phyloP scores from a whole-genome alignment of 2,329 filamentous ascomycete species.

The Cladobotryum protrusum region DNA sequence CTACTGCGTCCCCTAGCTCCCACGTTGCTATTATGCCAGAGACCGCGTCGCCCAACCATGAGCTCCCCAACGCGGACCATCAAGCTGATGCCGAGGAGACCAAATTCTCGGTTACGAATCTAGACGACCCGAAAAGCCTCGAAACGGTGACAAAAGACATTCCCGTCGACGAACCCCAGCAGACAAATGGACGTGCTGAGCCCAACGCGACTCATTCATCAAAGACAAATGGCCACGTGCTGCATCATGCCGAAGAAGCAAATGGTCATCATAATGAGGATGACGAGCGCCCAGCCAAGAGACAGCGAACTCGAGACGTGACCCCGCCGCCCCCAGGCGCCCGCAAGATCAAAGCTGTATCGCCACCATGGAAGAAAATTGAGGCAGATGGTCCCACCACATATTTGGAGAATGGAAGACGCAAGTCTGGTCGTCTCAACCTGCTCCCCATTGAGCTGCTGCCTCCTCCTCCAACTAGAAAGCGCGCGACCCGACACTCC shows the following conservation, averaged over 20 bases:
- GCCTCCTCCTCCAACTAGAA: slow-evolving; percentile 35
- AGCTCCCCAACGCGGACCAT: slow-evolving; percentile 26
- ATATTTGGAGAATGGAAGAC: slow-evolving; percentile 66
- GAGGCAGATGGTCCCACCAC: slow-evolving; percentile 81
- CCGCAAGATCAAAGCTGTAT: slow-evolving; percentile 49
- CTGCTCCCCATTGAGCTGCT: slow-evolving; percentile 44
- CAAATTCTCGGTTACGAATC: not conserved
- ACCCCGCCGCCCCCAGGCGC: slow-evolving; percentile 35
- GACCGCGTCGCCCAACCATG: slow-evolving; percentile 51
- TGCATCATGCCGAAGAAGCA: slow-evolving; percentile 7
- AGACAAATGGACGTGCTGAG: slow-evolving; percentile 15
- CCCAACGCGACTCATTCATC: slow-evolving; percentile 16
- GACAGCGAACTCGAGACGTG: slow-evolving; percentile 52
- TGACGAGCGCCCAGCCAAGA: slow-evolving; percentile 54
- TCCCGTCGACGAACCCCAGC: slow-evolving; percentile 5
- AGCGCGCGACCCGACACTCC: slow-evolving; percentile 45
- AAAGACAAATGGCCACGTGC: slow-evolving; percentile 24
- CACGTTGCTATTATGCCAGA: slow-evolving; percentile 50
- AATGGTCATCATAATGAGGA: slow-evolving; percentile 19
- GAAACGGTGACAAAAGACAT: slow-evolving; percentile 13
- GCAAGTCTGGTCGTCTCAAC: slow-evolving; percentile 62
- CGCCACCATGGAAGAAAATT: slow-evolving; percentile 90
- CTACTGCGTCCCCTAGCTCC: slow-evolving; percentile 37
- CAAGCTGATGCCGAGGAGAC: slow-evolving; percentile 13
- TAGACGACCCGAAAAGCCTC: slow-evolving; percentile 17